Percentiles rank a stretch among this genome's conserved stretches.
Conservation (phyloP, 73 alveolate species). For the Tetrahymena thermophila region DNA sequence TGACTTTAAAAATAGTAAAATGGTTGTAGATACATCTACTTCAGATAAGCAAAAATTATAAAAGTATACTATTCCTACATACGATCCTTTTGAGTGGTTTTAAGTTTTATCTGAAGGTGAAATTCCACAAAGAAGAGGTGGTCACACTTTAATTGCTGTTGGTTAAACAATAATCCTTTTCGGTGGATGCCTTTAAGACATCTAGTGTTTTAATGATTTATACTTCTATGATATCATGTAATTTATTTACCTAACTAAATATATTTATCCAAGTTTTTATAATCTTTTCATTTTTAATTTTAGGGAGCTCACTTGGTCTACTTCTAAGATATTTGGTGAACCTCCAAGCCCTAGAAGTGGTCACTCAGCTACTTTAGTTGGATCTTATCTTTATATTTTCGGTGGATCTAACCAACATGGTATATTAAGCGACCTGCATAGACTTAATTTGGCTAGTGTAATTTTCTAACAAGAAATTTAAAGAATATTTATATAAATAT, state of each 20-base stretch:
- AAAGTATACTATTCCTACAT: neutral
- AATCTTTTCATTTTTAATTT: slow-evolving; percentile 6
- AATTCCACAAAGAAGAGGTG: slow-evolving; percentile 37
- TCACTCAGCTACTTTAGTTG: slow-evolving; percentile 17
- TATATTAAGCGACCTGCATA: slow-evolving; percentile 22
- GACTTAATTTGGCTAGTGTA: slow-evolving; percentile 25
- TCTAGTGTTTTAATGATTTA: slow-evolving; percentile 34
- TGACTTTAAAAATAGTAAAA: neutral
- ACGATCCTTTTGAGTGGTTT: slow-evolving; percentile 22
- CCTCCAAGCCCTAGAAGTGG: slow-evolving; percentile 46
- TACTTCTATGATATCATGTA: neutral
- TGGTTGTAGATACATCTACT: neutral
- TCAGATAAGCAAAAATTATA: neutral
- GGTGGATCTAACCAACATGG: slow-evolving; percentile 31
- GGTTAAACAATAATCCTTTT: slow-evolving; percentile 26
- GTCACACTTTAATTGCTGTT: slow-evolving; percentile 25
- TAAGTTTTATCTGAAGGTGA: slow-evolving; percentile 12
- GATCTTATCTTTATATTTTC: slow-evolving; percentile 24
- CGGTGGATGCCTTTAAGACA: slow-evolving; percentile 39
- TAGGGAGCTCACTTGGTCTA: slow-evolving; percentile 29
- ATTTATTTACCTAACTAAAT: neutral
- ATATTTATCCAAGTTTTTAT: neutral
- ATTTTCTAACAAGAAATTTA: neutral
- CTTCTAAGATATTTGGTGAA: slow-evolving; percentile 22
- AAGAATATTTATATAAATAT: neutral